Conservation (phyloP, 2,329 filamentous ascomycete genomes). For the Aureobasidium zeae region DNA sequence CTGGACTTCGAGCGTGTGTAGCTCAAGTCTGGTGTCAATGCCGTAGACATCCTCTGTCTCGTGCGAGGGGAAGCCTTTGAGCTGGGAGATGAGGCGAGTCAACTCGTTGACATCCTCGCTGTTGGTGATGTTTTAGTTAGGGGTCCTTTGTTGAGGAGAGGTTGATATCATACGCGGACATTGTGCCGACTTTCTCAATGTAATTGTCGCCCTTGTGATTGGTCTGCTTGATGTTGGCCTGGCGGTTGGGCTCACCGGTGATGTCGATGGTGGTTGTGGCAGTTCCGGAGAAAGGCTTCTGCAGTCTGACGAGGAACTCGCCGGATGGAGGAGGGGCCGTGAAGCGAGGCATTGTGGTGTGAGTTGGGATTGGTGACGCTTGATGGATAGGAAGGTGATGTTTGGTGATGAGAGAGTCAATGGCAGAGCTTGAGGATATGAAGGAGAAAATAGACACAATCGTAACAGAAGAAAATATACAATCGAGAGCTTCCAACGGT, state of each 20-base stretch:
- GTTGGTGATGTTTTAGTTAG: neutral
- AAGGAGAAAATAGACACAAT: neutral
- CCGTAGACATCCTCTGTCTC: conserved; percentile 33
- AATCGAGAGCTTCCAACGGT: conserved; percentile 1
- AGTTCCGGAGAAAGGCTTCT: conserved; percentile 29
- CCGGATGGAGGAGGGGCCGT: conserved; percentile 29
- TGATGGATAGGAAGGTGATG: neutral
- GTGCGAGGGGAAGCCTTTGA: conserved; percentile 34
- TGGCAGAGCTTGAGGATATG: neutral
- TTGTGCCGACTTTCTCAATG: conserved; percentile 32
- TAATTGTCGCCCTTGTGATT: conserved; percentile 27
- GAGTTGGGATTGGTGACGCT: neutral
- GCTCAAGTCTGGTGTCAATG: conserved; percentile 31
- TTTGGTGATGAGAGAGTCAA: neutral
- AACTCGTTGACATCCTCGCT: conserved; percentile 37
- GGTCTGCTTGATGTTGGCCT: conserved; percentile 29
- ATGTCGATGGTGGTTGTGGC: conserved; percentile 31
- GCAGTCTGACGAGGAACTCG: conserved; percentile 28
- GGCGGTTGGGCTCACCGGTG: conserved; percentile 34
- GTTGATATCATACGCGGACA: conserved; percentile 25
- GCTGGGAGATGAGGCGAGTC: conserved; percentile 29
- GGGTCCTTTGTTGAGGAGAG: neutral
- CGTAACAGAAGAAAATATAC: conserved; percentile 4
- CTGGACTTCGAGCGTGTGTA: conserved; percentile 36
- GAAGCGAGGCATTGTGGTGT: conserved; percentile 14